Base-by-base conservation (phyloP, 768 basidiomycete genomes). In the Cantharellus cinnabarinus region DNA sequence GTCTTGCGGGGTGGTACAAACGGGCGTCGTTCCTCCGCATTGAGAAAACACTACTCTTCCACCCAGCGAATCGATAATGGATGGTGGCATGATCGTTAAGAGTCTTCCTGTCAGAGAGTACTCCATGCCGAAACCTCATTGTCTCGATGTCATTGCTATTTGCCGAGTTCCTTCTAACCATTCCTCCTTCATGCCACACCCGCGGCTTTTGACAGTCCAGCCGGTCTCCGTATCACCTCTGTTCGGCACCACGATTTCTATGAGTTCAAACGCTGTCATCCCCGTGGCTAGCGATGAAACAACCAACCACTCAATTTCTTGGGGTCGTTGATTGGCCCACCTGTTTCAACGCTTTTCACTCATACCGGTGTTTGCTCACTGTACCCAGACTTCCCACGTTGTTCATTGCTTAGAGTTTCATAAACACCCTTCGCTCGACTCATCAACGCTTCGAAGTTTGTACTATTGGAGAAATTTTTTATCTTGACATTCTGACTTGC, bases 131-230 rank as follows among this genome's bases (percentile, higher is more conserved):
- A 71, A 89, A 88, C 70, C 68, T 84, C 59, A 77, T 91, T 72
- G 81, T 89, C 60, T 93, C 89, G 4, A 85, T 85, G 72, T 89
- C 91, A 72, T 98, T 99, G 83, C 91, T 97, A 71, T 93, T 97
- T 69, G 78, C 94, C 66, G 93, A 88, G 57, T 90, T 87, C 75
- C 70, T 85, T 61, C 77, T 99, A 71, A 95, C 93, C n/a, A 1
- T 95, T 90, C 71, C 81, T 97, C 64, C 81, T 98, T 2, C 85
- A 71, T 62, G 75, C 74, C 7, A 84, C 90, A 1, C 93, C 97
- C 67, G 89, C 95, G 0, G 88, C 85, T 61, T 88, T 79, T 67
- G 95, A 94, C 56, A 89, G 89, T 14, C 83, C 89, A 50, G 90
- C 89, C 0, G 94, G 94, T 38, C 79, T 99, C n/a, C 93, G 94